Evolutionary conservation across 2,329 filamentous ascomycete genomes (phyloP).

Genomic region (Ophiostoma novo-ulmi): DNA sequence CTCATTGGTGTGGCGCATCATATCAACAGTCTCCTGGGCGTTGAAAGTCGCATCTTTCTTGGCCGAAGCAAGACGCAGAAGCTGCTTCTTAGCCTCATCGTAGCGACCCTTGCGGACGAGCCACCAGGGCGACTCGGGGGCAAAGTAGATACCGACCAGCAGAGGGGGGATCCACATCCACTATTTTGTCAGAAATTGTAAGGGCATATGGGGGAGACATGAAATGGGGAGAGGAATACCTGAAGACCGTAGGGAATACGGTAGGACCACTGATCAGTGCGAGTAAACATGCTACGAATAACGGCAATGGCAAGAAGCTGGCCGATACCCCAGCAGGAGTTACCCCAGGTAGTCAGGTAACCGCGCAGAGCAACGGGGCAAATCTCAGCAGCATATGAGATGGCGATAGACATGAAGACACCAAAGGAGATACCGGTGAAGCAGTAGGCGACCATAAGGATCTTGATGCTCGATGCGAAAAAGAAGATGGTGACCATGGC

Average conservation of each 20-base stretch:
- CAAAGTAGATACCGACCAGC: conserved; percentile 19
- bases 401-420: conserved; percentile 26
- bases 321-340: conserved; percentile 28
- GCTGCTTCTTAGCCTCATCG: conserved; percentile 39
- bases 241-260: conserved; percentile 2
- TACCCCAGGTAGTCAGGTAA: conserved; percentile 25
- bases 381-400: conserved; percentile 24
- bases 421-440: conserved; percentile 16
- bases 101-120: conserved; percentile 39
- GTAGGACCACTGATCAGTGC: conserved; percentile 6
- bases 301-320: conserved; percentile 24
- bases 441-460: conserved; percentile 15
- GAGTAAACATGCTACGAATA: conserved; percentile 20
- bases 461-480: conserved; percentile 1
- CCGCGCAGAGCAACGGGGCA: conserved; percentile 23
- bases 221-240: not conserved
- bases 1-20: conserved; percentile 55
- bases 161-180: conserved; percentile 23
- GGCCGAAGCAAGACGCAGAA: conserved; percentile 39
- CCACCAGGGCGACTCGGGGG: conserved; percentile 26
- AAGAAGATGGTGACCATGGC: conserved; percentile 31
- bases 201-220: not conserved
- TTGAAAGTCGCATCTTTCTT: conserved; percentile 21
- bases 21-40: conserved; percentile 38
- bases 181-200: conserved; percentile 6